These are phyloP conservation scores for Sophora flavescens DNA, from an alignment of 306 rosid genomes.

Conservation along the genomic window DNA sequence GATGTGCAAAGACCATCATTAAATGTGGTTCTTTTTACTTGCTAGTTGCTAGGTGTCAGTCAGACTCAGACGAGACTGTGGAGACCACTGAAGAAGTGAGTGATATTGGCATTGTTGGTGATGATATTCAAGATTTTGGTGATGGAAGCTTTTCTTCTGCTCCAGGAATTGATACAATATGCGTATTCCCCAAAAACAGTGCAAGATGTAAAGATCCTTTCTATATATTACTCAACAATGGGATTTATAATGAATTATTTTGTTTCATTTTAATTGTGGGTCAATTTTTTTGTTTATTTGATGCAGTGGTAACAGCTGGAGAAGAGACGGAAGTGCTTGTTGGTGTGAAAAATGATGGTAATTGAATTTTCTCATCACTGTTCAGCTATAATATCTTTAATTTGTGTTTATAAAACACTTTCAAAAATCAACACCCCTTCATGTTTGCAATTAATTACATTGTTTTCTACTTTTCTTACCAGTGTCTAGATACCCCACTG, in stretches of 20 bases:
- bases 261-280: not conserved
- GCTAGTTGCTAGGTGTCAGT: conserved; percentile 66
- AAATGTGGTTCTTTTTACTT: conserved; percentile 14
- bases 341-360: conserved; percentile 79
- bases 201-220: conserved; percentile 57
- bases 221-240: not conserved
- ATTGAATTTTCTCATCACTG: conserved; percentile 13
- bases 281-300: conserved; percentile 26
- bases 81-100: conserved; percentile 63
- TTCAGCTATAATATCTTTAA: not conserved
- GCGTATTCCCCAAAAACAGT: conserved; percentile 67
- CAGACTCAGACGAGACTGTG: conserved; percentile 51
- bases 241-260: not conserved
- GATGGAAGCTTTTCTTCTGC: conserved; percentile 66
- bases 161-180: conserved; percentile 69
- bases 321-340: conserved; percentile 74
- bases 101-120: conserved; percentile 74
- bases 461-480: not conserved
- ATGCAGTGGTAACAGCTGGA: conserved; percentile 69
- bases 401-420: not conserved
- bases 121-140: conserved; percentile 73
- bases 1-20: conserved; percentile 5
- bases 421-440: not conserved
- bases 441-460: not conserved
- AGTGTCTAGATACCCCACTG: not conserved